Percentiles rank a stretch among this genome's conserved stretches.
These are phyloP conservation scores for Huntiella savannae DNA, from an alignment of 2,329 filamentous ascomycete species.

Conservation along the genomic window DNA sequence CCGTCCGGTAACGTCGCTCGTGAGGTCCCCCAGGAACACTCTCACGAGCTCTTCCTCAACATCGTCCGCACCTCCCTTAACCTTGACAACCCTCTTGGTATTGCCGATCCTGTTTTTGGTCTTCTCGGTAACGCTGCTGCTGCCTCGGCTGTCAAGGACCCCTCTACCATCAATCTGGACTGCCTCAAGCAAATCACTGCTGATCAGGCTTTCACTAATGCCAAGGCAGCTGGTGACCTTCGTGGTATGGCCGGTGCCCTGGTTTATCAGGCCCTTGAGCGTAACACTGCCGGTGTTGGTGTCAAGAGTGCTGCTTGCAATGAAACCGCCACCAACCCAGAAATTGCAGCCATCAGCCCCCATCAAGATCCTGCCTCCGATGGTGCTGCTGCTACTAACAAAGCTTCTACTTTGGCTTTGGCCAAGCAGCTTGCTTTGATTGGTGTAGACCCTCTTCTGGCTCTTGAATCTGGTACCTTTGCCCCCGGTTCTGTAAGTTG, in stretches of 20 bases:
- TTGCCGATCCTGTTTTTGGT: conserved; percentile 32
- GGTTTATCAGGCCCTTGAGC: conserved; percentile 35
- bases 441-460: conserved; percentile 41
- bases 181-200: conserved; percentile 30
- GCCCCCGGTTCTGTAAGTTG: conserved; percentile 33
- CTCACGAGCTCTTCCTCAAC: conserved; percentile 29
- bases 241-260: conserved; percentile 34
- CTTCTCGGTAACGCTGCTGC: conserved; percentile 26
- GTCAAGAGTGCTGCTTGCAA: conserved; percentile 34
- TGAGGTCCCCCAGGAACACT: conserved; percentile 38
- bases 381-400: conserved; percentile 37
- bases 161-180: conserved; percentile 21
- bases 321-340: conserved; percentile 39
- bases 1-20: conserved; percentile 12
- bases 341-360: conserved; percentile 43
- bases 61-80: conserved; percentile 25
- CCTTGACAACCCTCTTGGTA: conserved; percentile 31
- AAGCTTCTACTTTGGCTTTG: conserved; percentile 37
- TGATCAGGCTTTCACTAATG: conserved; percentile 41
- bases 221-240: conserved; percentile 31
- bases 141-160: conserved; percentile 27
- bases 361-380: conserved; percentile 49
- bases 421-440: conserved; percentile 40
- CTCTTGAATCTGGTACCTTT: conserved; percentile 44
- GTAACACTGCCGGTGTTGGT: conserved; percentile 27